These are phyloP conservation scores for Bonia amplexicaulis DNA, from an alignment of 176 grass and related monocot species.

Conservation along the genomic window DNA sequence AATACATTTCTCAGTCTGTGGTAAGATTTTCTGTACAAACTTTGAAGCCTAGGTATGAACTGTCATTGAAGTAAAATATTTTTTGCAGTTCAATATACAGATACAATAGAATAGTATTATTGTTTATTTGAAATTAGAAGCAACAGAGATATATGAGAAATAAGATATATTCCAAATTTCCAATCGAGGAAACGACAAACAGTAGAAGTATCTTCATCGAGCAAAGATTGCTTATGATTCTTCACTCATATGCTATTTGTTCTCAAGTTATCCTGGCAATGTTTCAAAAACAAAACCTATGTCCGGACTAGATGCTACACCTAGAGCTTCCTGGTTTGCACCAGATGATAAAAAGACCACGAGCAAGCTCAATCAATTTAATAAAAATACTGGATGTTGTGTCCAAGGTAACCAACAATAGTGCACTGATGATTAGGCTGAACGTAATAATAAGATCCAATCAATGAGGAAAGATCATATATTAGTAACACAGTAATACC, in stretches of 20 bases:
- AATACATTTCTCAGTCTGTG: neutral
- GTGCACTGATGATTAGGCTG: neutral
- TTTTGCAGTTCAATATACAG: neutral
- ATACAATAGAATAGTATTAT: neutral
- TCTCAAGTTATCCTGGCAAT: neutral
- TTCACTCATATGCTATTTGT: neutral
- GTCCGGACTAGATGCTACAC: neutral
- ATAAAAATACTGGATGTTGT: neutral
- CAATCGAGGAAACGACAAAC: neutral
- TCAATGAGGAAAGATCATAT: neutral
- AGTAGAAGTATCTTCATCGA: neutral
- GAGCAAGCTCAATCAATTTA: neutral
- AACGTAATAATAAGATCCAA: neutral
- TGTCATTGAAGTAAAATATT: neutral
- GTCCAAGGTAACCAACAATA: neutral
- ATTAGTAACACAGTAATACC: neutral
- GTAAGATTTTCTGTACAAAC: neutral
- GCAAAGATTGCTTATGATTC: neutral
- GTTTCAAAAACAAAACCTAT: neutral
- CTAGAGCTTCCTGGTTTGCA: neutral
- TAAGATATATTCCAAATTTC: neutral
- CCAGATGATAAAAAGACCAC: neutral
- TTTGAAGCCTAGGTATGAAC: conserved; percentile 2
- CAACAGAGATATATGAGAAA: neutral
- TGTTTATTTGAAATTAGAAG: neutral